Conservation (phyloP, 805 yeast species). For the Wickerhamomyces chambardii region DNA sequence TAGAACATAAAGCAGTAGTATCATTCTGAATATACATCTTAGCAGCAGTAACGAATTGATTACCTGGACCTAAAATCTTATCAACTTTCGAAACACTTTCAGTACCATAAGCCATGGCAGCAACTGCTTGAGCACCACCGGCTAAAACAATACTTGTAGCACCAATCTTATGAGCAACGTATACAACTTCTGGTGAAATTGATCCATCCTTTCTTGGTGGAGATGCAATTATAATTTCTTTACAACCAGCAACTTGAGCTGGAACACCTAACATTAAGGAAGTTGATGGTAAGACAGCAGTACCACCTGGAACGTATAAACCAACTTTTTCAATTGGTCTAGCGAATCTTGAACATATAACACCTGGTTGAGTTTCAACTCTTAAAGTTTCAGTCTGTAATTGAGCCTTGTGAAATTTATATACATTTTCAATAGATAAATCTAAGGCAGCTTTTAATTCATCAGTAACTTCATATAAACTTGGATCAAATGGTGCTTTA, state of each 20-base stretch:
- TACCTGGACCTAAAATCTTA: slow-evolving; percentile 97
- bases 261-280: slow-evolving; percentile 98
- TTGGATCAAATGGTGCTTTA: slow-evolving; percentile 79
- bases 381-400: slow-evolving; percentile 60
- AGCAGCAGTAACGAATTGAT: slow-evolving; percentile 98
- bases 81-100: slow-evolving; percentile 88
- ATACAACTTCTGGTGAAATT: slow-evolving; percentile 93
- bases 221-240: slow-evolving; percentile 84
- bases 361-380: slow-evolving; percentile 94
- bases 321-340: slow-evolving; percentile 95
- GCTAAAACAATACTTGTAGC: slow-evolving; percentile 87
- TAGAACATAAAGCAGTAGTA: slow-evolving; percentile 88
- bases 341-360: slow-evolving; percentile 87
- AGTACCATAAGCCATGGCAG: slow-evolving; percentile 99
- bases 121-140: slow-evolving; percentile 99
- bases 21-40: slow-evolving; percentile 97
- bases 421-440: slow-evolving; percentile 79
- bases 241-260: slow-evolving; percentile 95
- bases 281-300: slow-evolving; percentile 96
- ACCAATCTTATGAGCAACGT: slow-evolving; percentile 94
- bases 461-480: slow-evolving; percentile 64
- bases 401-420: slow-evolving; percentile 92
- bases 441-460: slow-evolving; percentile 81
- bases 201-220: slow-evolving; percentile 94
- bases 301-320: slow-evolving; percentile 96